Evolutionary conservation across 371 early-diverging fungal genomes (phyloP).

Genomic region (Apophysomyces trapeziformis): DNA sequence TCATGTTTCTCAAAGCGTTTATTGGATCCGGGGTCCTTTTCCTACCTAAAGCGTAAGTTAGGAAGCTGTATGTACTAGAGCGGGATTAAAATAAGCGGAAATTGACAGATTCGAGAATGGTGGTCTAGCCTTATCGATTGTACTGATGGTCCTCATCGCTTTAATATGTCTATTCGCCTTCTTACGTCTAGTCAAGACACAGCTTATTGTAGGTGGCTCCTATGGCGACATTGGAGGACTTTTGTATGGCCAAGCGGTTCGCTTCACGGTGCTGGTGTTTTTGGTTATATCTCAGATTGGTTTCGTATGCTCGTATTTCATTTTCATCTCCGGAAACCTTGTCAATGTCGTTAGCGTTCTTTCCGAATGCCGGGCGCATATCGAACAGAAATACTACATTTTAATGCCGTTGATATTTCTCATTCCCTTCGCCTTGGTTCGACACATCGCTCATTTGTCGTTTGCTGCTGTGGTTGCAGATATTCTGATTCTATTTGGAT

Average conservation of each 20-base stretch:
- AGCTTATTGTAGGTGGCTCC: constrained; percentile 60
- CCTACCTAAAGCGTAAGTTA: constrained; percentile 17
- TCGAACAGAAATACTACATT: constrained; percentile 56
- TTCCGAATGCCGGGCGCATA: constrained; percentile 34
- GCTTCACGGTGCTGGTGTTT: constrained; percentile 60
- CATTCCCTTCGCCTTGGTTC: constrained; percentile 72
- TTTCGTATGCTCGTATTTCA: constrained; percentile 51
- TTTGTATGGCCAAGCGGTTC: constrained; percentile 64
- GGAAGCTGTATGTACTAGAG: neutral
- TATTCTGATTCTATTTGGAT: constrained; percentile 72
- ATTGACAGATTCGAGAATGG: constrained; percentile 38
- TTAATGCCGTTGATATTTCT: constrained; percentile 60
- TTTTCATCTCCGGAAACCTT: constrained; percentile 55
- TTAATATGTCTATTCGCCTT: constrained; percentile 34
- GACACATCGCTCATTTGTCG: constrained; percentile 69
- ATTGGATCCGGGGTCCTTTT: constrained; percentile 19
- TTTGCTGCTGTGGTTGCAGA: constrained; percentile 75
- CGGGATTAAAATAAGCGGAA: neutral
- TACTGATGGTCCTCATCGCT: constrained; percentile 36
- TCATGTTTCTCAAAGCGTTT: constrained; percentile 22
- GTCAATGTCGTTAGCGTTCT: constrained; percentile 47
- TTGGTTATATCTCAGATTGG: constrained; percentile 73
- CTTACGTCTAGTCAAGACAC: constrained; percentile 33
- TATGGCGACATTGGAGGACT: constrained; percentile 81
- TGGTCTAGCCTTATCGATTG: constrained; percentile 35